A percentile compares a stretch with the other conserved stretches of the same genome.
Conservation (phyloP, 139 green algal genomes). For the Gonium pectorale region DNA sequence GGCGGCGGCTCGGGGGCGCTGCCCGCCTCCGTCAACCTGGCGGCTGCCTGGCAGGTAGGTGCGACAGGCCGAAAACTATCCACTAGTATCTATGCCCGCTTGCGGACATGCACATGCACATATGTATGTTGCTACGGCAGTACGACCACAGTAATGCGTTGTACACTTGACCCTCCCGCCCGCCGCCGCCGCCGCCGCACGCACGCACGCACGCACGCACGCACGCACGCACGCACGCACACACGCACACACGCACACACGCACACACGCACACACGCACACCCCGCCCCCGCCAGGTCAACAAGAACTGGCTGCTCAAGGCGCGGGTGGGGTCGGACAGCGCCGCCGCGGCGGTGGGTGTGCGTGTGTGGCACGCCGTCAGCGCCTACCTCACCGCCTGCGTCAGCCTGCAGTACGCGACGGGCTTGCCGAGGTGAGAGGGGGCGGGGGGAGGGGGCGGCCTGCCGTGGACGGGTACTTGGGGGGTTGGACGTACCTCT, state of each 20-base stretch:
- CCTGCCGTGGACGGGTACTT: no score
- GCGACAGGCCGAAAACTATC: background rate
- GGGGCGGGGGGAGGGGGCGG: background rate
- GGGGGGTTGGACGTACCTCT: no score
- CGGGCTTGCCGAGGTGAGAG: background rate
- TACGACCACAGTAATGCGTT: no score
- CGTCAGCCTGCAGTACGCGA: slow-evolving; percentile 17
- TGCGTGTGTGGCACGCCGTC: slow-evolving; percentile 36
- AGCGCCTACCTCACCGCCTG: slow-evolving; percentile 25
- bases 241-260: no score
- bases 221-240: background rate
- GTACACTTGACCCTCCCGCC: background rate
- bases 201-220: background rate
- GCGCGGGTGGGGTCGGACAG: slow-evolving; percentile 60
- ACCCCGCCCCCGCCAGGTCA: no score
- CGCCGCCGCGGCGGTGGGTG: slow-evolving; percentile 38
- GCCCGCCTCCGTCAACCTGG: slow-evolving; percentile 44
- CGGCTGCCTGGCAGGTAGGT: slow-evolving; percentile 65
- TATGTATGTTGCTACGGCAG: no score
- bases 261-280: no score
- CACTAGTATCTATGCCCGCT: no score
- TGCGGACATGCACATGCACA: no score
- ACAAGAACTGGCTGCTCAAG: slow-evolving; percentile 87
- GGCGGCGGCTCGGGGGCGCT: background rate
- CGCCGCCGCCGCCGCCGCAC: background rate